Percentiles rank a stretch among this genome's conserved stretches.
Evolutionary conservation across 2,329 filamentous ascomycete species (phyloP).

Genomic region (Xylariales sp.): DNA sequence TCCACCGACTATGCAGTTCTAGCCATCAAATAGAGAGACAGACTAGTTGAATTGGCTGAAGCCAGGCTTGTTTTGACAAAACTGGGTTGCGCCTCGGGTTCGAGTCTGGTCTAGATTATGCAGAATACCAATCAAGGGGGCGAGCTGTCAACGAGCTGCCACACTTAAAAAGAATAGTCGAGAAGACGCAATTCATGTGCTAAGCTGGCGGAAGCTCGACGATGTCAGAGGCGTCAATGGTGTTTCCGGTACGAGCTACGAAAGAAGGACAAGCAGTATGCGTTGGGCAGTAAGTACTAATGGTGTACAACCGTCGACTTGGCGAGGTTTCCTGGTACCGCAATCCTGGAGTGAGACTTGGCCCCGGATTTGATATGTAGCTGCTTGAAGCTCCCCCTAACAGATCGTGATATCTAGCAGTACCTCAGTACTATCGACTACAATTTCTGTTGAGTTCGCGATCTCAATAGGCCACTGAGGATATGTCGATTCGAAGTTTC

Average conservation of each 20-base stretch:
- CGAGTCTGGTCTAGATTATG: neutral
- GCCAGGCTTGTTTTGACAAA: neutral
- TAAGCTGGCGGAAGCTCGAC: neutral
- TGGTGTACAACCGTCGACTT: too few relatives aligned
- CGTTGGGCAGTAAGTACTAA: too few relatives aligned
- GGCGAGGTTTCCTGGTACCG: conserved; percentile 3
- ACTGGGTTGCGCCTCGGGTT: too few relatives aligned
- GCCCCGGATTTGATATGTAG: too few relatives aligned
- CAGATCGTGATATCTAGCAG: too few relatives aligned
- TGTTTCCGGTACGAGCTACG: neutral
- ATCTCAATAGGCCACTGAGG: too few relatives aligned
- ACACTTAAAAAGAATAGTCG: neutral
- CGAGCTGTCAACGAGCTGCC: neutral
- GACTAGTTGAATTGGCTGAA: neutral
- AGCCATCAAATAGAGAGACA: neutral
- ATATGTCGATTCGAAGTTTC: too few relatives aligned
- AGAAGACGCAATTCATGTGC: conserved; percentile 12
- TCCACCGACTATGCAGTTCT: conserved; percentile 7
- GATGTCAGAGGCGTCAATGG: neutral
- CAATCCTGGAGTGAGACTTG: too few relatives aligned
- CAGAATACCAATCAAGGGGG: conserved; percentile 2
- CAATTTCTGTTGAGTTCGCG: too few relatives aligned
- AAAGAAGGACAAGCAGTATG: conserved; percentile 1
- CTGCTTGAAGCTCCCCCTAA: too few relatives aligned
- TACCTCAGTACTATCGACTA: too few relatives aligned